Conservation (phyloP, 148 eudicot species). For the Nepenthes mirabilis region DNA sequence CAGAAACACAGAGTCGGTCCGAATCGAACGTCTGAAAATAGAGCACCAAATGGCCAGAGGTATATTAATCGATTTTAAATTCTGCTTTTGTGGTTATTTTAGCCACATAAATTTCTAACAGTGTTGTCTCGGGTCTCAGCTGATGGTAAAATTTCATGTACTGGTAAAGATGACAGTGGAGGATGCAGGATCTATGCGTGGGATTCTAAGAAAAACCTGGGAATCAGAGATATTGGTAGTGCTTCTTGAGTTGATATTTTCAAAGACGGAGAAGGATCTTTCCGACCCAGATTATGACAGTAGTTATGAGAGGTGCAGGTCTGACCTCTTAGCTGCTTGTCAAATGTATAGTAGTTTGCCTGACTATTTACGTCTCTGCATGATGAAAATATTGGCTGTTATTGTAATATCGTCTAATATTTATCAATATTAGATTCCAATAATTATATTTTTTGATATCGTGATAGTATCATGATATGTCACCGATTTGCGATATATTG, state of each 20-base stretch:
- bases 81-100: too few relatives aligned
- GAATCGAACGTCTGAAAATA: too few relatives aligned
- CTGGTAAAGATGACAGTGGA: slow-evolving; percentile 38
- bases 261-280: slow-evolving; percentile 79
- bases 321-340: background rate
- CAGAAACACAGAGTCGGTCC: too few relatives aligned
- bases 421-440: too few relatives aligned
- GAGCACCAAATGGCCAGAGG: too few relatives aligned
- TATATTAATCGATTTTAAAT: too few relatives aligned
- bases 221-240: slow-evolving; percentile 36
- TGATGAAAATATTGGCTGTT: background rate
- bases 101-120: too few relatives aligned
- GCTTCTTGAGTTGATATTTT: slow-evolving; percentile 55
- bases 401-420: too few relatives aligned
- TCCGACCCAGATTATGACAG: slow-evolving; percentile 87
- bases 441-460: too few relatives aligned
- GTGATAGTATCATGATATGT: too few relatives aligned
- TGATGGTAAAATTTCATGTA: slow-evolving; percentile 25
- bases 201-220: slow-evolving; percentile 27
- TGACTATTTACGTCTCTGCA: background rate
- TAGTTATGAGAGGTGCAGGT: slow-evolving; percentile 50
- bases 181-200: slow-evolving; percentile 18
- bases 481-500: too few relatives aligned
- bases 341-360: background rate
- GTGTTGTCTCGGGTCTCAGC: slow-evolving; percentile 18